phyloP scores from a whole-genome alignment of 2,329 filamentous ascomycete species.

The Stemphylium lycopersici region DNA sequence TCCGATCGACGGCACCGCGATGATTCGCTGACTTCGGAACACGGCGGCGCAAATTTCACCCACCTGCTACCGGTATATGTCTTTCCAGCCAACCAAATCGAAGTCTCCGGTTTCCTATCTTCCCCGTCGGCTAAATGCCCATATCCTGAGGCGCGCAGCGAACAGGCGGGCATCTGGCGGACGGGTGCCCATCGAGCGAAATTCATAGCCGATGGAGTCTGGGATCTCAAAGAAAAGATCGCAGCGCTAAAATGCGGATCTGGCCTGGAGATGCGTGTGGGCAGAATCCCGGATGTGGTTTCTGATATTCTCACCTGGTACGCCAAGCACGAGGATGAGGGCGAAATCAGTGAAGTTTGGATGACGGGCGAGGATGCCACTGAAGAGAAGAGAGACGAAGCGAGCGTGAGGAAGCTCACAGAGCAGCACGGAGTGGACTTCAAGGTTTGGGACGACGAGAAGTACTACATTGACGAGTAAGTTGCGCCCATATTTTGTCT shows the following conservation, averaged over 20 bases:
- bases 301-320: conserved; percentile 61
- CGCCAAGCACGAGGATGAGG: conserved; percentile 30
- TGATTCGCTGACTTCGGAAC: conserved; percentile 34
- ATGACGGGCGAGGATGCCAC: conserved; percentile 73
- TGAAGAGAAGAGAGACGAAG: conserved; percentile 72
- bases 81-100: conserved; percentile 72
- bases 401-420: conserved; percentile 60
- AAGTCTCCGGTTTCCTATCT: conserved; percentile 74
- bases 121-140: conserved; percentile 56
- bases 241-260: conserved; percentile 63
- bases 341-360: conserved; percentile 70
- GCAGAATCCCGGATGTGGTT: conserved; percentile 65
- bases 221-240: conserved; percentile 71
- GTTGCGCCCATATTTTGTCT: conserved; percentile 35
- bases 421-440: conserved; percentile 63
- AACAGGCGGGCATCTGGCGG: conserved; percentile 72
- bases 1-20: conserved; percentile 46
- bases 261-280: conserved; percentile 66
- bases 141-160: conserved; percentile 71
- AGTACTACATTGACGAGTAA: conserved; percentile 80
- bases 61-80: conserved; percentile 73
- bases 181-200: conserved; percentile 74
- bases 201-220: conserved; percentile 74
- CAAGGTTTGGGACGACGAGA: conserved; percentile 73
- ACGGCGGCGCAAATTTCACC: conserved; percentile 32